phyloP scores from a whole-genome alignment of 1,139 yeast species.

The Magnusiomyces fungicola region DNA sequence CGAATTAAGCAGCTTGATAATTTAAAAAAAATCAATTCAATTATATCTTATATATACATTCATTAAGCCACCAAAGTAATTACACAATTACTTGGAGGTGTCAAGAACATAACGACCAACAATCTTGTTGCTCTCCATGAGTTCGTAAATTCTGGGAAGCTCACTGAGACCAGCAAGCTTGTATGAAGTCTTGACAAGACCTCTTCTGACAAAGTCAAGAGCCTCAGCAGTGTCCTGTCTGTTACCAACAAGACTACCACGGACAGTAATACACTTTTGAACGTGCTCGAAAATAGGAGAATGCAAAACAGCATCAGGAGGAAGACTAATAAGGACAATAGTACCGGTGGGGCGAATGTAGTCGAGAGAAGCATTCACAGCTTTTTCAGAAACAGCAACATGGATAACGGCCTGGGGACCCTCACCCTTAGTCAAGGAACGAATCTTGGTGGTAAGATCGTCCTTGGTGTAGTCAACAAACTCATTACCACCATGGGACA shows the following conservation, averaged over 20 bases:
- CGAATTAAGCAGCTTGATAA: too few species aligned
- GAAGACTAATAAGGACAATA: constrained; percentile 65
- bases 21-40: too few species aligned
- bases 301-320: constrained; percentile 50
- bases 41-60: too few species aligned
- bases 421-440: constrained; percentile 43
- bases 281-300: constrained; percentile 49
- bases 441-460: constrained; percentile 38
- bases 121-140: constrained; percentile 58
- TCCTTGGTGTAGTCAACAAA: constrained; percentile 49
- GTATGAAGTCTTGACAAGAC: constrained; percentile 55
- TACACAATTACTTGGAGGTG: constrained; percentile 4
- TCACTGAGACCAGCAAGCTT: constrained; percentile 53
- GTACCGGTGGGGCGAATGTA: constrained; percentile 64
- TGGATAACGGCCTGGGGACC: constrained; percentile 65
- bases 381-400: constrained; percentile 63
- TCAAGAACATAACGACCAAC: constrained; percentile 63
- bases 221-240: constrained; percentile 68
- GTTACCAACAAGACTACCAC: constrained; percentile 66
- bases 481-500: constrained; percentile 55
- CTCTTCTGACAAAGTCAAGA: constrained; percentile 56
- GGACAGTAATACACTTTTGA: constrained; percentile 48
- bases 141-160: constrained; percentile 47
- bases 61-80: too few species aligned
- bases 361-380: constrained; percentile 53